Conservation (phyloP, 345 rosid genomes). For the Salix brachista region DNA sequence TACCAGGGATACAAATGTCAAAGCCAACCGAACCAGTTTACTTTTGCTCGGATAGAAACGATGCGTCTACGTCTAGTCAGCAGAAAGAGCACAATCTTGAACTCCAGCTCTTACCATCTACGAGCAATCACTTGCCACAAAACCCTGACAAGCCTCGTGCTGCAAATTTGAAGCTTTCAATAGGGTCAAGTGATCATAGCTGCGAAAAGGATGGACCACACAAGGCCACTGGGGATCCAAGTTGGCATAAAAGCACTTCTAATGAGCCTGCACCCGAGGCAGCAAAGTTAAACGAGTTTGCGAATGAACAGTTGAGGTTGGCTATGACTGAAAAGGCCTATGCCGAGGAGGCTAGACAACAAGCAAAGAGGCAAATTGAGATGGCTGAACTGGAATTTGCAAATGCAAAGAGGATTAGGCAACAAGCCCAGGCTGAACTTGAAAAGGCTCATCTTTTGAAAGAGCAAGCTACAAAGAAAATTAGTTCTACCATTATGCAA, state of each 20-base stretch:
- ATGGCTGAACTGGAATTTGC: slow-evolving; percentile 70
- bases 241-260: slow-evolving; percentile 8
- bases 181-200: slow-evolving; percentile 34
- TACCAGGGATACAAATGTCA: slow-evolving; percentile 19
- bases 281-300: slow-evolving; percentile 43
- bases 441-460: slow-evolving; percentile 63
- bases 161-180: slow-evolving; percentile 63
- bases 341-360: slow-evolving; percentile 65
- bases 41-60: slow-evolving; percentile 18
- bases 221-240: slow-evolving; percentile 2
- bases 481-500: slow-evolving; percentile 56
- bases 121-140: slow-evolving; percentile 28
- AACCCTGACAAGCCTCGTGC: slow-evolving; percentile 27
- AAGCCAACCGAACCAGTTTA: slow-evolving; percentile 21
- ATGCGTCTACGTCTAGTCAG: slow-evolving; percentile 20
- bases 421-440: slow-evolving; percentile 61
- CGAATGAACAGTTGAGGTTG: slow-evolving; percentile 45
- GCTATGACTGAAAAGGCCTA: slow-evolving; percentile 61
- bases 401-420: slow-evolving; percentile 69
- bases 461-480: slow-evolving; percentile 65
- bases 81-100: slow-evolving; percentile 49
- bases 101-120: slow-evolving; percentile 59
- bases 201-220: slow-evolving; percentile 4
- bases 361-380: slow-evolving; percentile 68
- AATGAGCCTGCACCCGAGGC: slow-evolving; percentile 27